These are phyloP conservation scores for Pelargonium fulgidum DNA, from an alignment of 441 rosid genomes.

Conservation along the genomic window DNA sequence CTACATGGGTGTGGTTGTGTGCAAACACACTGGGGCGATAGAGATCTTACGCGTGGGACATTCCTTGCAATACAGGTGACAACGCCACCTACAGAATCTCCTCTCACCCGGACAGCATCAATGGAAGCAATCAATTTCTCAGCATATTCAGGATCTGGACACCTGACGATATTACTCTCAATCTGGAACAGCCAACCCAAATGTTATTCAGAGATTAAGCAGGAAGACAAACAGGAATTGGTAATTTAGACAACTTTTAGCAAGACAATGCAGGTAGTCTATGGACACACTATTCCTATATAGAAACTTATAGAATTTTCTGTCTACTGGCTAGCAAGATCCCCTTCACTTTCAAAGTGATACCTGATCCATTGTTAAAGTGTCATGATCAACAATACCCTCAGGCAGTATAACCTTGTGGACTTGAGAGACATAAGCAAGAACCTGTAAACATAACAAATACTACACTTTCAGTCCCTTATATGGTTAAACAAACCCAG, in stretches of 20 bases:
- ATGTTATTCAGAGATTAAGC: not conserved
- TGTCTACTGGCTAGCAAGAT: no score
- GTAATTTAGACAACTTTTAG: not conserved
- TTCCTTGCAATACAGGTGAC: slow-evolving; percentile 91
- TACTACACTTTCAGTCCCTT: not conserved
- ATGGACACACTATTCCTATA: not conserved
- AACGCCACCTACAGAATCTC: slow-evolving; percentile 92
- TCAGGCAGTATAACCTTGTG: slow-evolving; percentile 80
- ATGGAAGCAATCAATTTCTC: slow-evolving; percentile 93
- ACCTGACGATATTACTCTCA: slow-evolving; percentile 88
- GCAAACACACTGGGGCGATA: not conserved
- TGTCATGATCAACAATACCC: slow-evolving; percentile 53
- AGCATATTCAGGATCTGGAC: slow-evolving; percentile 91
- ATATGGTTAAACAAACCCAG: not conserved
- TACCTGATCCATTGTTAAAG: slow-evolving; percentile 76
- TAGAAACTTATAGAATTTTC: no score
- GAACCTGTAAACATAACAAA: slow-evolving; percentile 42
- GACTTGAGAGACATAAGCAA: slow-evolving; percentile 92
- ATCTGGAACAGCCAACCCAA: slow-evolving; percentile 27
- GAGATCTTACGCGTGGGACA: slow-evolving; percentile 63
- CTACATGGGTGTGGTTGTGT: not conserved
- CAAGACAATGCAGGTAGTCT: not conserved
- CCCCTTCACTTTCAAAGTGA: no score
- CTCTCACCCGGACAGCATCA: slow-evolving; percentile 68
- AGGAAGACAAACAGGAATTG: not conserved